Conservation (phyloP, 179 eudicot species). For the Silene vulgaris region DNA sequence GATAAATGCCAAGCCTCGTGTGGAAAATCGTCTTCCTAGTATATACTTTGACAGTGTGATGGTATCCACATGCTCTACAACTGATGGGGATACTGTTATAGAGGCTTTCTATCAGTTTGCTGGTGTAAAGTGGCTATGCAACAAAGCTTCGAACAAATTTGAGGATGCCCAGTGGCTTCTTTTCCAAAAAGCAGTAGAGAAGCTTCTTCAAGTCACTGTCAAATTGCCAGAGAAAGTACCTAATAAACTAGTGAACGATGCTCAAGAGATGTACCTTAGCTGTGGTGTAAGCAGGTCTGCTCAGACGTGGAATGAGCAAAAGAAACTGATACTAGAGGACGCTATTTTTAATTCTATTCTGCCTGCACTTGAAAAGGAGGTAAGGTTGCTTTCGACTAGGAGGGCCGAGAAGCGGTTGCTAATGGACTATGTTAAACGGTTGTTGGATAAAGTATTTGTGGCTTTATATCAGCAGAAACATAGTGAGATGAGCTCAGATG, state of each 20-base stretch:
- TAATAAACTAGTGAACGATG: conserved; percentile 57
- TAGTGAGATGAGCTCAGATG: conserved; percentile 60
- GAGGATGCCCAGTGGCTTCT: conserved; percentile 98
- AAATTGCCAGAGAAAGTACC: conserved; percentile 60
- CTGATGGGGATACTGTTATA: conserved; percentile 64
- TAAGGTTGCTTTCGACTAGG: conserved; percentile 60
- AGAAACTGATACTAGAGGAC: conserved; percentile 74
- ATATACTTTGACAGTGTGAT: conserved; percentile 78
- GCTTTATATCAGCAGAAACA: conserved; percentile 88
- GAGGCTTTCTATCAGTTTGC: conserved; percentile 83
- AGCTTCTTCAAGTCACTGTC: conserved; percentile 78
- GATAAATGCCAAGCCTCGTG: conserved; percentile 89
- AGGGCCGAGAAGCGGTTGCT: conserved; percentile 79
- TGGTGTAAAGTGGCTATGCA: conserved; percentile 78
- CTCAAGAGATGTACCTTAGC: conserved; percentile 78
- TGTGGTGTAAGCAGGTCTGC: conserved; percentile 88
- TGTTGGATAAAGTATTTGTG: conserved; percentile 82
- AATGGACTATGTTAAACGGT: conserved; percentile 62
- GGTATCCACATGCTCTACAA: conserved; percentile 80
- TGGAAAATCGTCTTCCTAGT: conserved; percentile 82
- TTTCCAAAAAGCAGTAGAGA: conserved; percentile 92
- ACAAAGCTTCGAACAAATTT: conserved; percentile 75
- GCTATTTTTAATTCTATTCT: conserved; percentile 56
- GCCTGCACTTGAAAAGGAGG: conserved; percentile 97
- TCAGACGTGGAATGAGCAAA: conserved; percentile 94